Evolutionary conservation across 2,329 filamentous ascomycete genomes (phyloP).

Genomic region (Pseudocercospora musae): DNA sequence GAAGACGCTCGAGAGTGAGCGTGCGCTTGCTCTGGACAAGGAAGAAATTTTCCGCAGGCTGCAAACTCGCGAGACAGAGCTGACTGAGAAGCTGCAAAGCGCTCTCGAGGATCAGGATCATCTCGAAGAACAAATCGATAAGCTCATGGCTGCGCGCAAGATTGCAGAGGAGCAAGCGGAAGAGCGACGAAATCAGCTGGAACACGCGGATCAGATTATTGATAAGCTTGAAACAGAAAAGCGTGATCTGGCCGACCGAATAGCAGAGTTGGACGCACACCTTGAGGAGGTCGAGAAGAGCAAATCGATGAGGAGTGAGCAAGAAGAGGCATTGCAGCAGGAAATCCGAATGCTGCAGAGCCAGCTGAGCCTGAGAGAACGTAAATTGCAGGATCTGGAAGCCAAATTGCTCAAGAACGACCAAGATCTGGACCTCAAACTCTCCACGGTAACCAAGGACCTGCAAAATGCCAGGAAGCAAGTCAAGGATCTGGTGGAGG

Average conservation of each 20-base stretch:
- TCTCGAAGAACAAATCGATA: conserved; percentile 89
- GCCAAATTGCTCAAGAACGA: conserved; percentile 77
- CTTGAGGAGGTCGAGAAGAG: conserved; percentile 67
- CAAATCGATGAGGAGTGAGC: conserved; percentile 69
- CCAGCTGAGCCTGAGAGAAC: conserved; percentile 81
- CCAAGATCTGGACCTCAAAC: conserved; percentile 83
- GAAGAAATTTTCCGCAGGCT: conserved; percentile 99
- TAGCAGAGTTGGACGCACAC: conserved; percentile 66
- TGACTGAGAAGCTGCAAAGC: conserved; percentile 87
- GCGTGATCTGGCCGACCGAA: conserved; percentile 63
- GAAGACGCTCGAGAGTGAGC: conserved; percentile 91
- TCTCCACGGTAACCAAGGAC: conserved; percentile 74
- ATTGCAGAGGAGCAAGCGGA: conserved; percentile 81
- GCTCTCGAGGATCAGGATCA: conserved; percentile 92
- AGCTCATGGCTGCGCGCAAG: conserved; percentile 83
- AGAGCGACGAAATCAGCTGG: conserved; percentile 73
- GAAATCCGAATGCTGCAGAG: conserved; percentile 91
- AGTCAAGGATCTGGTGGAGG: conserved; percentile 71
- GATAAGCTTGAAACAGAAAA: conserved; percentile 84
- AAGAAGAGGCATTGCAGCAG: conserved; percentile 72
- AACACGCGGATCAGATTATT: conserved; percentile 88
- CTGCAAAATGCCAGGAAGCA: conserved; percentile 69
- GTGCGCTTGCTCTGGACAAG: conserved; percentile 92
- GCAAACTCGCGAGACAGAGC: conserved; percentile 83
- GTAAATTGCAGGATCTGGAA: conserved; percentile 85